Base-by-base conservation (phyloP, 352 stramenopile genomes). In the Pythium myriotylum region DNA sequence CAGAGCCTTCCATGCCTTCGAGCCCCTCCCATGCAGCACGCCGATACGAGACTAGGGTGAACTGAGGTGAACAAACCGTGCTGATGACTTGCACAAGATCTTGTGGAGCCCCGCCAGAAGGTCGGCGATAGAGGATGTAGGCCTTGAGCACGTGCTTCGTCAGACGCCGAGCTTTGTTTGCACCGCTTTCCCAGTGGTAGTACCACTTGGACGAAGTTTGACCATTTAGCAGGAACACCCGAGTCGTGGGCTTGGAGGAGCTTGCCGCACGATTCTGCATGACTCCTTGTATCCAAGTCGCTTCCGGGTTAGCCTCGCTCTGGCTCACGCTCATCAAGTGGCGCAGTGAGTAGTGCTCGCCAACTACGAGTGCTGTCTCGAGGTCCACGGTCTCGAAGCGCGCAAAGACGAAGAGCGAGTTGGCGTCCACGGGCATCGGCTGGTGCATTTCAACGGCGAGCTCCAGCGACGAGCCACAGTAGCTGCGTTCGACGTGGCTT, bases 31-130 rank as follows among this genome's bases (percentile, higher is more conserved):
- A 58, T 5, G 48, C 37, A 4, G 57, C 47, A 4, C 73, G 73
- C 35, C 73, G 73, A 50, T 82, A 77, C 13, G 73, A 82, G 6
- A 79, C 72, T 4, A 82, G 50, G 3, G 73, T 82, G 43, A 82
- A 82, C 9, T 65, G 49, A 4, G 73, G 73, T 33, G 73, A 82
- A 12, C 48, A 62, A 35, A 82, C 73, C 10, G 74, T 59, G 8
- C 65, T 65, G 5, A 82, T 54, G 22, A 82, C 48, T 48, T 75
- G 58, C 8, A 82, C 27, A 0, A 27, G 32, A 26, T 47, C 59
- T 17, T 54, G n/a, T 45, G 27, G 41, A 1, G 19, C 43, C 19
- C n/a, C 49, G 24, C 45, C 42, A 22, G 19, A 22, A 20, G 20
- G 10, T 42, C 37, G 23, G 24, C 54, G 51, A 20, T 65, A 54